Evolutionary conservation across 2,329 filamentous ascomycete species (phyloP), one percentile per base, ranked within the genome.

Genomic region (Dendryphion nanum): DNA sequence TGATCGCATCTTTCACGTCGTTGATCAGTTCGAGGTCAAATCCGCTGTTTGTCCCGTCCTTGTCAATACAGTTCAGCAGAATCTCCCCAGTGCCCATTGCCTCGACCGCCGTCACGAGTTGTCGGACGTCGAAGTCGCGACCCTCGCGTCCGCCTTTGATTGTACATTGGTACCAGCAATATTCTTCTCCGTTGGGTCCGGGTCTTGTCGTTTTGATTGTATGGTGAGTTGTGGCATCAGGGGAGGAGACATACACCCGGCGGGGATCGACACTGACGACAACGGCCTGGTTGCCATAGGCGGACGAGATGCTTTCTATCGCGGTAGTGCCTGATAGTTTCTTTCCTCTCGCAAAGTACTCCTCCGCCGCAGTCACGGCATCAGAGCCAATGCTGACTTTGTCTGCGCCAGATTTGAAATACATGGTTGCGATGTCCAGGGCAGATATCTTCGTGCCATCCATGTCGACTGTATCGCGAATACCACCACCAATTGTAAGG

Each of bases 301-400:
- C 91, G 33, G 81, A 74, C 29, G 88, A 93, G 64, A 98, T 98
- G 48, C 89, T 86, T 73, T 98, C 94, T 58, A 98, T 96, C 39
- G 93, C 89, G 0, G 91, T 96, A 56, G 78, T 85, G 26, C 91
- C 90, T 15, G 78, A 81, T 23, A 95, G 73, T 39, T 77, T 81
- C 50, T 78, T 75, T 18, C 84, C 85, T 8, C 75, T 73, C 7
- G 78, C 76, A 67, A 90, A 88, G 73, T 94, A 98, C 56, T 91
- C 85, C 66, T 97, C 90, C 0, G 93, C 93, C 20, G 93, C 93
- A 30, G 83, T 77, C 18, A 98, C 94, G 39, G 93, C 93, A 65
- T 98, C 93, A 6, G 86, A 94, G 7, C 93, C 93, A 59, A 98
- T 95, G 35, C 87, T 94, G 39, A 98, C 90, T 71, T 98, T 98